Percentiles rank a stretch among this genome's conserved stretches.
Conservation (phyloP, 495 filamentous ascomycete species). For the Neurospora sp. region DNA sequence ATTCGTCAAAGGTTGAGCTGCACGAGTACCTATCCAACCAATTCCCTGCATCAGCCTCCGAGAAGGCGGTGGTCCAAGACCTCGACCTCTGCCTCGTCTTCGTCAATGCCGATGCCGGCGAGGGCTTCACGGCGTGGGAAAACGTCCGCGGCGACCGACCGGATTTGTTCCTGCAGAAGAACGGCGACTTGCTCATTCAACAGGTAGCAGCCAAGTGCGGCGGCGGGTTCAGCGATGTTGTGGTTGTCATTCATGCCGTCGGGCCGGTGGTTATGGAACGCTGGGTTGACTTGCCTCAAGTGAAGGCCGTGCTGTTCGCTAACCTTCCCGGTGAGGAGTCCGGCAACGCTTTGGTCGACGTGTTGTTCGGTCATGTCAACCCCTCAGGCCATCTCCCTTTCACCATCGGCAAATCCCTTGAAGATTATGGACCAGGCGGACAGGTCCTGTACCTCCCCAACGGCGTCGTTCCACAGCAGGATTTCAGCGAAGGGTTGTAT, state of each 20-base stretch:
- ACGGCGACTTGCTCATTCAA: slow-evolving; percentile 62
- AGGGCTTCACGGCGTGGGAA: slow-evolving; percentile 52
- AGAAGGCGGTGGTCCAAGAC: slow-evolving; percentile 25
- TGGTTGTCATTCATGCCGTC: slow-evolving; percentile 86
- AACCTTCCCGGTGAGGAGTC: slow-evolving; percentile 88
- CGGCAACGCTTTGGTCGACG: slow-evolving; percentile 72
- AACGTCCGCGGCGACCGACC: slow-evolving; percentile 73
- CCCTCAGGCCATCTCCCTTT: slow-evolving; percentile 87
- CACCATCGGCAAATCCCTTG: slow-evolving; percentile 70
- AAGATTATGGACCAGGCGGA: slow-evolving; percentile 74
- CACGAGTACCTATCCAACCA: slow-evolving; percentile 52
- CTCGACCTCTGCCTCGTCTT: slow-evolving; percentile 64
- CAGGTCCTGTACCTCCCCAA: slow-evolving; percentile 69
- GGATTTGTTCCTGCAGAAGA: slow-evolving; percentile 67
- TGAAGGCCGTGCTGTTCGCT: slow-evolving; percentile 77
- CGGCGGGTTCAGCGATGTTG: slow-evolving; percentile 49
- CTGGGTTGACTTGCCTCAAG: slow-evolving; percentile 69
- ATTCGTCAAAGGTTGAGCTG: slow-evolving; percentile 47
- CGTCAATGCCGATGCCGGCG: slow-evolving; percentile 51
- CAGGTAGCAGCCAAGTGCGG: slow-evolving; percentile 63
- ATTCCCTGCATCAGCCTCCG: slow-evolving; percentile 8
- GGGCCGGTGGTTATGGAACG: slow-evolving; percentile 77
- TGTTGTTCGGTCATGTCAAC: slow-evolving; percentile 77
- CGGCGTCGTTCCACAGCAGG: slow-evolving; percentile 66
- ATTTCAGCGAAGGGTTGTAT: slow-evolving; percentile 65